Percentiles rank a stretch among this genome's conserved stretches.
Conservation (phyloP, 768 basidiomycete genomes). For the Boletus coccyginus region DNA sequence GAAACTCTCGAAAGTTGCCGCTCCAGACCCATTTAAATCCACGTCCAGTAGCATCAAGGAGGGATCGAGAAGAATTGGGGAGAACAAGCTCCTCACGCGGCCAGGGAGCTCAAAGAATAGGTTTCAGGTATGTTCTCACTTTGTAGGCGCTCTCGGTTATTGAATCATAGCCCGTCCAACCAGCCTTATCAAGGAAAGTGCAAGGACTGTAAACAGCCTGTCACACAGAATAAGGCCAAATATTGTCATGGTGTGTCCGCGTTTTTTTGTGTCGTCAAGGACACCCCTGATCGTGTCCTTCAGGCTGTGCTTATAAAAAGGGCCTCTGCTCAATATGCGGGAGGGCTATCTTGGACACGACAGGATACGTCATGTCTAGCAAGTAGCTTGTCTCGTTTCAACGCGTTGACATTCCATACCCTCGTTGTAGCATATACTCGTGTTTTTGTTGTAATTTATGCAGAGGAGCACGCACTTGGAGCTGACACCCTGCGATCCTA, state of each 20-base stretch:
- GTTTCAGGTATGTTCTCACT: constrained; percentile 55
- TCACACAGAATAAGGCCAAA: constrained; percentile 84
- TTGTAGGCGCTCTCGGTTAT: constrained; percentile 11
- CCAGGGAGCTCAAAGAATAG: constrained; percentile 74
- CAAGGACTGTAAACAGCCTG: constrained; percentile 82
- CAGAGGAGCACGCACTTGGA: not conserved
- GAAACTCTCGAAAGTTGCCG: constrained; percentile 91
- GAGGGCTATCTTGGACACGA: constrained; percentile 81
- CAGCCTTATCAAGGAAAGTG: constrained; percentile 87
- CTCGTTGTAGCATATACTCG: constrained; percentile 16
- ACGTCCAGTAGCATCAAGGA: constrained; percentile 75
- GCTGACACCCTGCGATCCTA: not conserved
- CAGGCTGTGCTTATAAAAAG: constrained; percentile 87
- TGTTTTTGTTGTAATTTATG: constrained; percentile 13
- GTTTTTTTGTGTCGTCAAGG: constrained; percentile 1
- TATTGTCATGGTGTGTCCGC: constrained; percentile 75
- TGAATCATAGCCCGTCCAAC: not conserved
- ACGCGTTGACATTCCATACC: constrained; percentile 17
- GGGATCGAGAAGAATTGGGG: constrained; percentile 76
- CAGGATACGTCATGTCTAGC: constrained; percentile 81
- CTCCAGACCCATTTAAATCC: constrained; percentile 82
- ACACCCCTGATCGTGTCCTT: constrained; percentile 4
- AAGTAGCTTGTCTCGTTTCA: constrained; percentile 61
- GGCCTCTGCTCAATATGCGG: constrained; percentile 87
- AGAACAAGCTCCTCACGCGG: constrained; percentile 76